A percentile compares a stretch with the other conserved stretches of the same genome.
These are phyloP conservation scores for Buddleja alternifolia DNA, from an alignment of 257 asterid genomes.

Conservation along the genomic window DNA sequence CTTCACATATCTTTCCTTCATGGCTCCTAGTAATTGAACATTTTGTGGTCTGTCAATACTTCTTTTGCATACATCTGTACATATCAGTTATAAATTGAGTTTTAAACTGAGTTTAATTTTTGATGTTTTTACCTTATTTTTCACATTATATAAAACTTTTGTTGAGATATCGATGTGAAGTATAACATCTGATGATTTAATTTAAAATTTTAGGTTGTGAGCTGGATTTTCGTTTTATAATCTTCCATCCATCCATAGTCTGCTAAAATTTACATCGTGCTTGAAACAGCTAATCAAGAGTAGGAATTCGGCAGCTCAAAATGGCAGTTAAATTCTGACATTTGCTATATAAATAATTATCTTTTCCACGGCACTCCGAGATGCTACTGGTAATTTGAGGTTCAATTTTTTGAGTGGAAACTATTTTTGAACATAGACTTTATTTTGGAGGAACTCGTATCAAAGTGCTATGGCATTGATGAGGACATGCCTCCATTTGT, in stretches of 20 bases:
- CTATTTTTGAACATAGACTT: slow-evolving; percentile 29
- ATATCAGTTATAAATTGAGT: background rate
- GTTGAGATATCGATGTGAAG: slow-evolving; percentile 5
- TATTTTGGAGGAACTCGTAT: slow-evolving; percentile 24
- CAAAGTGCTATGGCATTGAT: slow-evolving; percentile 30
- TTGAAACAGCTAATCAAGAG: slow-evolving; percentile 69
- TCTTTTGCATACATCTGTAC: slow-evolving; percentile 12
- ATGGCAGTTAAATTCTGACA: slow-evolving; percentile 45
- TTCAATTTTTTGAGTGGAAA: slow-evolving; percentile 23
- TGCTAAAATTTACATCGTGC: slow-evolving; percentile 29
- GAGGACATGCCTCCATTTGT: slow-evolving; percentile 19
- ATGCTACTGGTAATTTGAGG: slow-evolving; percentile 27
- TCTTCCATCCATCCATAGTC: slow-evolving; percentile 5
- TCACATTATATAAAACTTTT: background rate
- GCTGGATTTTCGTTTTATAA: background rate
- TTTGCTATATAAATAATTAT: slow-evolving; percentile 31
- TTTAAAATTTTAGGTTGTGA: background rate
- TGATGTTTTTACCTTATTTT: slow-evolving; percentile 1
- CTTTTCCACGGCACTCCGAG: slow-evolving; percentile 31
- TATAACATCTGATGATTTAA: background rate
- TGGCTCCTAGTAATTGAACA: slow-evolving; percentile 4
- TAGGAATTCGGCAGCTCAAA: slow-evolving; percentile 56
- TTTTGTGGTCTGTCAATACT: background rate
- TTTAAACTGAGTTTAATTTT: background rate
- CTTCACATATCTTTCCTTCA: background rate